These are phyloP conservation scores for Beauveria sp. DNA, from an alignment of 2,329 filamentous ascomycete species.

Conservation along the genomic window DNA sequence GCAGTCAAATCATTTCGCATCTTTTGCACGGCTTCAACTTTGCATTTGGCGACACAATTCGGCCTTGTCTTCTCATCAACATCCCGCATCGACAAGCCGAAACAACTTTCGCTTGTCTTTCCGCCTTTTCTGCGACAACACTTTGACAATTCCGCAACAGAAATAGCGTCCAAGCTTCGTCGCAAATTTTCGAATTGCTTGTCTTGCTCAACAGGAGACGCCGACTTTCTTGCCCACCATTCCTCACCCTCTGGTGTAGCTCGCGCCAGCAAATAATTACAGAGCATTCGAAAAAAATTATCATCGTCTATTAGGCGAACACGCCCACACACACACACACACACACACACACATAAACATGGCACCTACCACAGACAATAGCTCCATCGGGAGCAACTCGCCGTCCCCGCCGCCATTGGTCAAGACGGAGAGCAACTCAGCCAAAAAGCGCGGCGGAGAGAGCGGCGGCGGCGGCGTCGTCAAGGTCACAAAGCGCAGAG, in stretches of 20 bases:
- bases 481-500: constrained; percentile 66
- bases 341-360: not conserved
- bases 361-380: constrained; percentile 13
- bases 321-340: not conserved
- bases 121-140: too few species aligned
- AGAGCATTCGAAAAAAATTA: not conserved
- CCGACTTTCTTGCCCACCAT: not conserved
- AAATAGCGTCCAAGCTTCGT: too few species aligned
- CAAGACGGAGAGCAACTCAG: constrained; percentile 18
- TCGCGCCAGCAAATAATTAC: not conserved
- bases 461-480: constrained; percentile 20
- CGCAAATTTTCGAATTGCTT: not conserved
- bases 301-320: not conserved
- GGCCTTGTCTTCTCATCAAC: not conserved
- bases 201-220: not conserved
- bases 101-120: not conserved
- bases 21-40: not conserved
- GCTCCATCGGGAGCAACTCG: constrained; percentile 21
- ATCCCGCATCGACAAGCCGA: constrained; percentile 1
- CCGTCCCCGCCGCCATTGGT: constrained; percentile 21
- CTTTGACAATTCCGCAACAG: too few species aligned
- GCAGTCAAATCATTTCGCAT: not conserved
- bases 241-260: not conserved
- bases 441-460: constrained; percentile 24
- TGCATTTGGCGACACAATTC: not conserved